Evolutionary conservation across 1,284 basidiomycete genomes (phyloP).

Genomic region (Lignosus rhinocerotis): DNA sequence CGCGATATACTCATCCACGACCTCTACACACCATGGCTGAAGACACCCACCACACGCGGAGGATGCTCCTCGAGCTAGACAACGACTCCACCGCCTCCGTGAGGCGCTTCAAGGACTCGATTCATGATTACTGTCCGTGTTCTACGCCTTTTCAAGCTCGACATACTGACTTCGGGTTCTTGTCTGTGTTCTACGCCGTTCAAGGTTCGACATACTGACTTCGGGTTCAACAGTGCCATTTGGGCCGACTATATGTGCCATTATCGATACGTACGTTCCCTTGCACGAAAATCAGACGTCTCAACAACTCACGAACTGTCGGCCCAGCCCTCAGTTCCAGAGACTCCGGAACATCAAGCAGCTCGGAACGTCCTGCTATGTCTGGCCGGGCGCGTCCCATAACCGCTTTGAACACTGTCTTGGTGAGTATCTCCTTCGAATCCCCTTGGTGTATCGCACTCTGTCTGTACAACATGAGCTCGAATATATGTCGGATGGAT

Average conservation of each 20-base stretch:
- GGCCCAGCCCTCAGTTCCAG: conserved; percentile 67
- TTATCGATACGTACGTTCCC: conserved; percentile 44
- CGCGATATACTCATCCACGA: not conserved
- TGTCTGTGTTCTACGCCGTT: conserved; percentile 35
- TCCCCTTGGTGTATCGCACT: not conserved
- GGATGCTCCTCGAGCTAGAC: conserved; percentile 22
- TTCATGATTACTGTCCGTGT: conserved; percentile 49
- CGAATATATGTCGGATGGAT: too few relatives aligned
- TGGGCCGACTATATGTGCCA: conserved; percentile 37
- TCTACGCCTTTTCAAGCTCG: not conserved
- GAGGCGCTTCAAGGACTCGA: conserved; percentile 20
- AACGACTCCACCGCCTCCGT: conserved; percentile 11
- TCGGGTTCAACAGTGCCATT: conserved; percentile 35
- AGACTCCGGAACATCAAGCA: conserved; percentile 74
- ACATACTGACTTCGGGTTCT: not conserved
- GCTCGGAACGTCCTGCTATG: conserved; percentile 71
- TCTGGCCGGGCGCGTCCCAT: conserved; percentile 76
- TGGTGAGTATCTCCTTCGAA: conserved; percentile 42
- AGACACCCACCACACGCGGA: not conserved
- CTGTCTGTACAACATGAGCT: not conserved
- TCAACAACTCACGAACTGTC: not conserved
- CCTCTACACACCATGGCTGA: not conserved
- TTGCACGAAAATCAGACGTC: not conserved
- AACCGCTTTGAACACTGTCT: conserved; percentile 80
- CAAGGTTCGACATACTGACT: not conserved